Base-by-base conservation (phyloP, 768 basidiomycete genomes). In the Galerina sulciceps region DNA sequence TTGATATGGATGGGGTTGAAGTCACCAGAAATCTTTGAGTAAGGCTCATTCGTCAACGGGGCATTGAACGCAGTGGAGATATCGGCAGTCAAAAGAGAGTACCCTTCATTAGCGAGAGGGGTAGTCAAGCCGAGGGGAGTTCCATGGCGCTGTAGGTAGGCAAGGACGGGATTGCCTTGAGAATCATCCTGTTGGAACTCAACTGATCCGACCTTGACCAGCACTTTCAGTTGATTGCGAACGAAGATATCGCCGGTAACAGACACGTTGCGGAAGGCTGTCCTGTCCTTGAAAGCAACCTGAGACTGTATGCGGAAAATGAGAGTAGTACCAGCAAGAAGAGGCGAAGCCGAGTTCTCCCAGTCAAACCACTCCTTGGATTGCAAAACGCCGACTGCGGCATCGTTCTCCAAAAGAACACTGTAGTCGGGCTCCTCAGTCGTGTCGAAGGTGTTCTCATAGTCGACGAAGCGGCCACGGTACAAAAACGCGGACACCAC, bases 1-100 rank as follows among this genome's bases (percentile, higher is more conserved):
- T 99, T 98, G 73, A 97, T 81, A 72, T 99, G 97, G 65, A 99
- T 99, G 26, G 97, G 97, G 74, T 99, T 99, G 82, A 94, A 99
- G 75, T 99, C 96, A 44, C 96, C 96, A 0, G 97, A 99, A 47
- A 96, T 85, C 73, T 88, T 87, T 4, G 96, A 98, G 76, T 99
- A 99, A 2, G 94, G 91, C 74, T 96, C 93, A 69, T 99, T 99
- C 46, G 93, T 93, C 44, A 91, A 78, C 22, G 96, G 96, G 3
- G 96, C 84, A 45, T 79, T 86, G 81, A 94, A 96, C 6, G 80
- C 73, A 10, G 89, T 87, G 15, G 82, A 78, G 22, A 81, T 78
- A 3, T 83, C 76, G n/a, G 79, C 70, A 41, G 76, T 86, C 36
- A 89, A 87, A 70, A 99, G 80, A 0, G 89, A 85, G 73, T 99